Conservation (phyloP, 2,329 filamentous ascomycete genomes). For the Dactylellina drechsleri region DNA sequence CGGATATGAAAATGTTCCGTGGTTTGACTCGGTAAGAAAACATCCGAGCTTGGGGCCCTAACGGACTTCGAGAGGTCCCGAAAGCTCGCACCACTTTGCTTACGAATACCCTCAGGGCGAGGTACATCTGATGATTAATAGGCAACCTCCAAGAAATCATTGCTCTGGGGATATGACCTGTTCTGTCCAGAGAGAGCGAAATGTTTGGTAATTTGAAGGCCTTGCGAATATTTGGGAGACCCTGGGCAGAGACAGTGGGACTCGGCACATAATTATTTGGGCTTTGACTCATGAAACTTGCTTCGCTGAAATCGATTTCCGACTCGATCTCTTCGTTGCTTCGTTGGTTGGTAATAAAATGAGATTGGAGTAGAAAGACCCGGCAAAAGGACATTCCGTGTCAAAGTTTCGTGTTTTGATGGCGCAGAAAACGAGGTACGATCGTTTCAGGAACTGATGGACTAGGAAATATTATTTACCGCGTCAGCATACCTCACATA, state of each 20-base stretch:
- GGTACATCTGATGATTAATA: constrained; percentile 54
- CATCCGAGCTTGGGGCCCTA: constrained; percentile 31
- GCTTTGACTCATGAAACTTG: constrained; percentile 49
- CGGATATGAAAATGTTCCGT: constrained; percentile 50
- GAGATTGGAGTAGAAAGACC: neutral
- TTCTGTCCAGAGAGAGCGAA: constrained; percentile 42
- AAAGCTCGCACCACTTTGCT: constrained; percentile 31
- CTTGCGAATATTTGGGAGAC: constrained; percentile 34
- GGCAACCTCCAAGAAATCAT: neutral
- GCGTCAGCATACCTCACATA: constrained; percentile 24
- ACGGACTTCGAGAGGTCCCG: constrained; percentile 40
- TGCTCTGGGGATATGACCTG: constrained; percentile 23
- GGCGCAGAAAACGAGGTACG: constrained; percentile 40
- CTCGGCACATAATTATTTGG: constrained; percentile 42
- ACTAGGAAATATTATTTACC: constrained; percentile 33
- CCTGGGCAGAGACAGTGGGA: constrained; percentile 35
- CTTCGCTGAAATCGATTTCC: constrained; percentile 14
- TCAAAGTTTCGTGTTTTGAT: constrained; percentile 36
- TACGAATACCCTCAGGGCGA: constrained; percentile 47
- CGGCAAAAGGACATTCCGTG: constrained; percentile 1
- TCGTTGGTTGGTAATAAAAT: constrained; percentile 6
- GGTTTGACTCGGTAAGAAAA: constrained; percentile 44
- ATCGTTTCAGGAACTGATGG: constrained; percentile 48
- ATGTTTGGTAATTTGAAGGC: constrained; percentile 20
- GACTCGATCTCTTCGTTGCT: constrained; percentile 16